phyloP scores from a whole-genome alignment of 805 yeast species.

The Saccharomyces jurei region DNA sequence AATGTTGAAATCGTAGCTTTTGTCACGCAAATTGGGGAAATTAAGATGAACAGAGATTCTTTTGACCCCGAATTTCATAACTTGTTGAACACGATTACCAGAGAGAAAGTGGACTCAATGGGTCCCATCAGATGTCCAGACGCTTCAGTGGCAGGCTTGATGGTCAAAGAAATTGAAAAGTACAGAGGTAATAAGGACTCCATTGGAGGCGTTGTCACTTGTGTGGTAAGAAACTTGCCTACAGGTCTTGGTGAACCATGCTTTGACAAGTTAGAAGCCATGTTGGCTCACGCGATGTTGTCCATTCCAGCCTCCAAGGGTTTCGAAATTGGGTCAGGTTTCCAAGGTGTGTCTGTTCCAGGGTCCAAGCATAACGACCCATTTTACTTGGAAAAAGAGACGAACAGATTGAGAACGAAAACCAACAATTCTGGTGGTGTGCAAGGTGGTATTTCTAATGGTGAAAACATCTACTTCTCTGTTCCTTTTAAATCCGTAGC shows the following conservation, averaged over 20 bases:
- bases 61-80: slow-evolving; percentile 55
- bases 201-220: slow-evolving; percentile 95
- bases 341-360: slow-evolving; percentile 78
- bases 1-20: slow-evolving; percentile 93
- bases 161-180: slow-evolving; percentile 82
- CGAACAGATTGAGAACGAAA: slow-evolving; percentile 65
- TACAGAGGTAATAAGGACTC: slow-evolving; percentile 84
- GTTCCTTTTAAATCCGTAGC: slow-evolving; percentile 98
- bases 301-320: slow-evolving; percentile 98
- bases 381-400: slow-evolving; percentile 53
- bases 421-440: slow-evolving; percentile 95
- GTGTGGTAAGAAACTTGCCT: slow-evolving; percentile 91
- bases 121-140: slow-evolving; percentile 96
- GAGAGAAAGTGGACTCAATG: slow-evolving; percentile 78
- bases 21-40: slow-evolving; percentile 84
- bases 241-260: slow-evolving; percentile 97
- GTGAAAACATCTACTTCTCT: slow-evolving; percentile 88
- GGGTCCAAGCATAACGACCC: slow-evolving; percentile 94
- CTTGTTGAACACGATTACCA: slow-evolving; percentile 65
- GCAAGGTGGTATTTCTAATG: slow-evolving; percentile 97
- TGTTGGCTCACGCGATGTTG: slow-evolving; percentile 94
- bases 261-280: slow-evolving; percentile 92
- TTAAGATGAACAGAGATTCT: slow-evolving; percentile 69
- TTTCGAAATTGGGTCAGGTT: slow-evolving; percentile 95
- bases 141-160: slow-evolving; percentile 54